phyloP scores from a whole-genome alignment of 495 filamentous ascomycete genomes.

The Wilcoxina mikolae region DNA sequence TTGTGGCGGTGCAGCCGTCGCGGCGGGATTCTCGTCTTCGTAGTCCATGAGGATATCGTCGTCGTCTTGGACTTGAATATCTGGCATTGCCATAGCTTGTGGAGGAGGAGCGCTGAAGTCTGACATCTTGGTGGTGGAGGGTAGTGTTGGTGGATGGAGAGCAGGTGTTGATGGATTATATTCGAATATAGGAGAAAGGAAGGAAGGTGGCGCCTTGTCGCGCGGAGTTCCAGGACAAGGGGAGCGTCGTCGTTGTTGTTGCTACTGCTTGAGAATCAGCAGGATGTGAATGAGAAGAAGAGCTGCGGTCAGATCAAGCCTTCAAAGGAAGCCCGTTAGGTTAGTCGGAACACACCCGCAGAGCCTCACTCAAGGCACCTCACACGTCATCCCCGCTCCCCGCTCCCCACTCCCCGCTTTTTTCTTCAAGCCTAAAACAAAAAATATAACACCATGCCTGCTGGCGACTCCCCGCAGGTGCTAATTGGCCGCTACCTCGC shows the following conservation, averaged over 20 bases:
- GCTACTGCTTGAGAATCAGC: no score
- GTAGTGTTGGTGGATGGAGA: conserved; percentile 4
- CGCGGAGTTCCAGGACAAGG: background rate
- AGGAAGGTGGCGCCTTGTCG: background rate
- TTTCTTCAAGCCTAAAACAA: no score
- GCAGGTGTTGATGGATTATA: conserved; percentile 2
- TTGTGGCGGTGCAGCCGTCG: background rate
- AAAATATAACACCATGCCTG: conserved; percentile 31
- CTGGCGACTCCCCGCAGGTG: conserved; percentile 34
- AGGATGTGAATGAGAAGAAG: no score
- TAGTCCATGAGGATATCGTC: conserved; percentile 28
- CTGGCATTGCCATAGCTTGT: conserved; percentile 17
- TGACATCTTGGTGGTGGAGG: background rate
- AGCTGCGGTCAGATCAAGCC: no score
- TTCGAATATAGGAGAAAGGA: background rate
- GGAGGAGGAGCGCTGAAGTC: conserved; percentile 16
- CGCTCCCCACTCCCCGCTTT: no score
- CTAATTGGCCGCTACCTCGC: conserved; percentile 50
- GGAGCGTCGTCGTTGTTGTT: background rate
- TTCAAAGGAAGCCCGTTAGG: no score
- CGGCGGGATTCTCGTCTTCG: conserved; percentile 12
- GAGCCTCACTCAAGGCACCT: background rate
- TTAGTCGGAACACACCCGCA: no score
- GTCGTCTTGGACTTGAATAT: conserved; percentile 24
- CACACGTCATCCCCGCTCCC: background rate